Percentiles rank a stretch among this genome's conserved stretches.
Evolutionary conservation across 306 rosid genomes (phyloP).

Genomic region (Geum urbanum): DNA sequence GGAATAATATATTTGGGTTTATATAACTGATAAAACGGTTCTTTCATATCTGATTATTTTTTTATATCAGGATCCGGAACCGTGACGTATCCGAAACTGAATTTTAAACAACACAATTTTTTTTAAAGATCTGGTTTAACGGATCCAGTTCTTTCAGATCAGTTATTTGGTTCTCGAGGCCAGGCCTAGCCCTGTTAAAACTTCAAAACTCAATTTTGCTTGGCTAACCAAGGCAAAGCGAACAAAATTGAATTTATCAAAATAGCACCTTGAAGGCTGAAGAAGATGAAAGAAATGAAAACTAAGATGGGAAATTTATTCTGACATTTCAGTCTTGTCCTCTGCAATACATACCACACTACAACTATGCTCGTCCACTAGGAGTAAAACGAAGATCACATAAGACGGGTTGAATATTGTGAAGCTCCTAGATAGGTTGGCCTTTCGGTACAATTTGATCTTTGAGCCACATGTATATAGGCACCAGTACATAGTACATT

Average conservation of each 20-base stretch:
- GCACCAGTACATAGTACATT: slow-evolving; percentile 70
- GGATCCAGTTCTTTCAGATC: too few relatives aligned
- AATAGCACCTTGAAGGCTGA: too few relatives aligned
- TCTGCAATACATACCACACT: neutral
- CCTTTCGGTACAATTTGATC: slow-evolving; percentile 82
- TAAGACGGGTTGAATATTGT: neutral
- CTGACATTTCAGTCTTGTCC: neutral
- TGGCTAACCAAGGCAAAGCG: neutral
- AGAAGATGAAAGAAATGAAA: neutral
- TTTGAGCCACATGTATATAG: slow-evolving; percentile 91
- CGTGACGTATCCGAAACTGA: too few relatives aligned
- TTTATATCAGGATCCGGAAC: too few relatives aligned
- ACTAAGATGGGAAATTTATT: neutral
- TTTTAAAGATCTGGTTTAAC: too few relatives aligned
- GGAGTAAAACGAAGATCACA: neutral
- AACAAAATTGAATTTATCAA: neutral
- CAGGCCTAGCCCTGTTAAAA: neutral
- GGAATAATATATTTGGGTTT: too few relatives aligned
- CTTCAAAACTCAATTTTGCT: neutral
- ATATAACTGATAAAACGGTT: too few relatives aligned
- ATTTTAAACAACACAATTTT: too few relatives aligned
- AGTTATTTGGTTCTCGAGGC: too few relatives aligned
- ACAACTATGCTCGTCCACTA: neutral
- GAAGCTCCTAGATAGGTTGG: slow-evolving; percentile 58
- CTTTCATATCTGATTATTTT: too few relatives aligned